Evolutionary conservation across 441 rosid species (phyloP), one percentile per base, ranked within the genome.

Genomic region (Dalechampia spathulata): DNA sequence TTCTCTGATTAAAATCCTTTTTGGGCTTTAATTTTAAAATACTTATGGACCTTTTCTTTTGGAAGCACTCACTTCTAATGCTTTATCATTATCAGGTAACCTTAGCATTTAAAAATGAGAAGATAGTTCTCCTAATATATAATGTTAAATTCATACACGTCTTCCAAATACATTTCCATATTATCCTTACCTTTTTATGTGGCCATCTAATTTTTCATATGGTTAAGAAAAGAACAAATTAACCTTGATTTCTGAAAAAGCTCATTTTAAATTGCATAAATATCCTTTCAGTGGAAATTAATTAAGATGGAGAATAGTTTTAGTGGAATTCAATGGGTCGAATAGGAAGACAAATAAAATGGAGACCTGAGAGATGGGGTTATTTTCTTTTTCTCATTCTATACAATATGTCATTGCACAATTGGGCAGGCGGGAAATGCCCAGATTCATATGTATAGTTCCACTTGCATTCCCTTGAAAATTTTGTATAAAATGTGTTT

Each of bases 1-100:
- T 90, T 71, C 47, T 44, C 27, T 59, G 46, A 30, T 52, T 49
- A 26, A n/a, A n/a, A n/a, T n/a, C n/a, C n/a, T n/a, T n/a, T n/a
- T n/a, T n/a, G n/a, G n/a, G n/a, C n/a, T n/a, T n/a, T n/a, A n/a
- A n/a, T n/a, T n/a, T n/a, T n/a, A n/a, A n/a, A 28, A 48, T 25
- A 34, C 10, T 12, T 40, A 2, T 9, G 34, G 0, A 36, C 8
- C 9, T 0, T 20, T 41, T 22, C 14, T 19, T 52, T 15, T 27
- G 13, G 39, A 27, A 21, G 37, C 19, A 17, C 4, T 15, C 28
- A 38, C n/a, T n/a, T n/a, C n/a, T n/a, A n/a, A 2, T 26, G 34
- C 40, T 13, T 48, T 55, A 50, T 16, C 28, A 38, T 42, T 0
- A 7, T 32, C 19, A 13, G 15, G 20, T 41, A 41, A 15, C 15